A percentile compares a stretch with the other conserved stretches of the same genome.
Conservation (phyloP, 1,284 basidiomycete species). For the Fomitopsis pinicola region DNA sequence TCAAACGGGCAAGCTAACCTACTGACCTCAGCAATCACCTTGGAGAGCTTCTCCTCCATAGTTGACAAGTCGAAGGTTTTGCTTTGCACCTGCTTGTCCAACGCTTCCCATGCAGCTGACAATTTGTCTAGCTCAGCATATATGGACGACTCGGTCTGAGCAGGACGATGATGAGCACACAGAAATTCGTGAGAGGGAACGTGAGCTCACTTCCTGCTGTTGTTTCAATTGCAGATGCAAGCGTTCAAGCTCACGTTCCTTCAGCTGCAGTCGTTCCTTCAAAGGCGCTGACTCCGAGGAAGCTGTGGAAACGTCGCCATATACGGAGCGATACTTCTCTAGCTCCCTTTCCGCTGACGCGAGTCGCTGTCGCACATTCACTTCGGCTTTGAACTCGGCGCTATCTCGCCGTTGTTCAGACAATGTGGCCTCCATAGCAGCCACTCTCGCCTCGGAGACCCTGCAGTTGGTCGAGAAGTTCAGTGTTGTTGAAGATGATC, state of each 20-base stretch:
- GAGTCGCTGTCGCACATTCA: constrained; percentile 50
- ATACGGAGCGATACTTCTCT: constrained; percentile 55
- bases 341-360: constrained; percentile 44
- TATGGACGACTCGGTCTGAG: constrained; percentile 69
- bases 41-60: constrained; percentile 74
- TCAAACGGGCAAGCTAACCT: background rate
- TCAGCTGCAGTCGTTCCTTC: constrained; percentile 51
- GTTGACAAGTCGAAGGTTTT: constrained; percentile 81
- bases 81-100: constrained; percentile 79
- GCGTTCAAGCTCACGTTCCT: constrained; percentile 58
- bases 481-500: constrained; percentile 3
- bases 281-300: constrained; percentile 49
- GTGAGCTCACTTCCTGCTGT: constrained; percentile 39
- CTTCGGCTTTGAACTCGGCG: constrained; percentile 46
- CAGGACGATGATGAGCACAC: background rate
- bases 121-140: constrained; percentile 87
- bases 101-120: constrained; percentile 83
- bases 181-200: background rate
- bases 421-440: constrained; percentile 50
- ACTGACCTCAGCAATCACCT: constrained; percentile 60
- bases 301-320: constrained; percentile 49
- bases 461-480: constrained; percentile 30
- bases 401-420: constrained; percentile 43
- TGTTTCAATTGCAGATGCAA: constrained; percentile 55
- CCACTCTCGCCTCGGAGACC: constrained; percentile 44